Percentiles rank a stretch among this genome's conserved stretches.
Conservation (phyloP, 352 stramenopile species). For the Thraustotheca clavata region DNA sequence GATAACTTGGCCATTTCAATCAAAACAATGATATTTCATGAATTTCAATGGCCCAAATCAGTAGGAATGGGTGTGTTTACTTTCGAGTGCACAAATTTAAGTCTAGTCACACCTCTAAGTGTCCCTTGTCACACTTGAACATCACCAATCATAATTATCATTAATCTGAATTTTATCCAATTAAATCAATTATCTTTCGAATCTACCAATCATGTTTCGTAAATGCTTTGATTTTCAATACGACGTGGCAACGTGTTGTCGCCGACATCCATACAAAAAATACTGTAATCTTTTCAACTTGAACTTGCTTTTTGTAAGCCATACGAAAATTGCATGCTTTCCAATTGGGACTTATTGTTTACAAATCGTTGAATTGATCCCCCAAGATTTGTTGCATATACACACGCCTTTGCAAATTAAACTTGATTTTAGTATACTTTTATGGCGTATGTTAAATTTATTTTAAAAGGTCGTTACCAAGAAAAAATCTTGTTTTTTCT, state of each 20-base stretch:
- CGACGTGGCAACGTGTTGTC: not conserved
- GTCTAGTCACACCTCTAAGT: not conserved
- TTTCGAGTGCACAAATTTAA: too few relatives aligned
- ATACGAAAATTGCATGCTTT: too few relatives aligned
- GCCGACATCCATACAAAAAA: too few relatives aligned
- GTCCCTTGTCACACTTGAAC: not conserved
- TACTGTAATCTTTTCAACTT: too few relatives aligned
- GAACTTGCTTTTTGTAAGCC: conserved; percentile 9
- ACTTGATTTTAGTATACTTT: not conserved
- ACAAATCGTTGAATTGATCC: not conserved
- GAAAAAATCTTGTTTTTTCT: too few relatives aligned
- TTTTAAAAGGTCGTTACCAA: not conserved
- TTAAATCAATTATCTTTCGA: not conserved
- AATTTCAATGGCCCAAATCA: too few relatives aligned
- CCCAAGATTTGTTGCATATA: conserved; percentile 3
- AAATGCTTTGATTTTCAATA: not conserved
- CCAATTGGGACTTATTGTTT: not conserved
- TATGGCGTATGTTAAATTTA: not conserved
- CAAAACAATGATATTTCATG: too few relatives aligned
- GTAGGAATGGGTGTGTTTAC: too few relatives aligned
- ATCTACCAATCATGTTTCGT: not conserved
- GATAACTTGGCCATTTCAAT: too few relatives aligned
- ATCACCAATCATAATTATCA: not conserved
- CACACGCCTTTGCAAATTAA: not conserved
- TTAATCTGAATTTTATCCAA: not conserved